phyloP scores from a whole-genome alignment of 176 grass and related monocot genomes.

The Alopecurus myosuroides region DNA sequence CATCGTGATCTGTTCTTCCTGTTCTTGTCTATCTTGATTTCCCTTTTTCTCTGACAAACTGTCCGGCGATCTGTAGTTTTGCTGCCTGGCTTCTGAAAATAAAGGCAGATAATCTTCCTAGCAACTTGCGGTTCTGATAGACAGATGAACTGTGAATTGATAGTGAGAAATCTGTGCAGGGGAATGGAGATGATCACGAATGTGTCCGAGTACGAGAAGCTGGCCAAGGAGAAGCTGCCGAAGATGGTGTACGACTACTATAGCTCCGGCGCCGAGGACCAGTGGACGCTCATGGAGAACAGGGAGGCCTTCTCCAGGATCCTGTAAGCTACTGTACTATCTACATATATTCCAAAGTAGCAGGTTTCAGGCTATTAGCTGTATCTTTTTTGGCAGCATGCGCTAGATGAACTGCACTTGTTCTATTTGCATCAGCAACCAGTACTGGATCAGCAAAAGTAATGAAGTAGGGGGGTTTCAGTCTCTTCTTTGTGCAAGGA shows the following conservation, averaged over 20 bases:
- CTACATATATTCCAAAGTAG: constrained; percentile 22
- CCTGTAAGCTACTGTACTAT: constrained; percentile 70
- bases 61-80: not conserved
- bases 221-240: constrained; percentile 72
- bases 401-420: constrained; percentile 22
- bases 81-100: not conserved
- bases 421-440: constrained; percentile 24
- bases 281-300: constrained; percentile 88
- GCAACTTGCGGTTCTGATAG: not conserved
- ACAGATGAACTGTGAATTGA: not conserved
- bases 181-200: constrained; percentile 83
- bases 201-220: constrained; percentile 73
- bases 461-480: not conserved
- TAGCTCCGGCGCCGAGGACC: constrained; percentile 87
- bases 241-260: constrained; percentile 99
- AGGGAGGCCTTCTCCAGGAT: constrained; percentile 93
- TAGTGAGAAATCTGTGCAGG: not conserved
- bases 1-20: not conserved
- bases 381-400: constrained; percentile 18
- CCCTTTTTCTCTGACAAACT: not conserved
- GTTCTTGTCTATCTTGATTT: constrained; percentile 1
- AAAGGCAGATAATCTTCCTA: not conserved
- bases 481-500: not conserved
- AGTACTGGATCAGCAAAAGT: constrained; percentile 15
- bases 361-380: not conserved